Evolutionary conservation across 768 basidiomycete genomes (phyloP), one percentile per base, ranked within the genome.

Genomic region (Harrya chromipes): DNA sequence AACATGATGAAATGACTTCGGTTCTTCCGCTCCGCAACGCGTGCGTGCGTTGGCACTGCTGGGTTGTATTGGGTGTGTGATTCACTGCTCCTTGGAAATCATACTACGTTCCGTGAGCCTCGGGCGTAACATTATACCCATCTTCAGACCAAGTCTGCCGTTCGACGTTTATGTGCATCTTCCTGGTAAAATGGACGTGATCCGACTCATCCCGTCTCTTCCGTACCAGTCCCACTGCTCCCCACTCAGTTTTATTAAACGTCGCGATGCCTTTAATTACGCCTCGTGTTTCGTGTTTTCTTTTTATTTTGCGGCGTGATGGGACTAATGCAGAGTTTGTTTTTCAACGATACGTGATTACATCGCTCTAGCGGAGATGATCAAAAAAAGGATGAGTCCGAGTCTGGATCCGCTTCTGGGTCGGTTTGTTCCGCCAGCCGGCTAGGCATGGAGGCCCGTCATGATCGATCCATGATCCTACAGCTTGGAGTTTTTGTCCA

Each of bases 191-290:
- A 34, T 33, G 33, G 34, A 39, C 33, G 31, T 59, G 61, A 62
- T 65, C 63, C 63, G 61, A 45, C 47, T 6, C 7, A 17, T 59
- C 38, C 56, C 59, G 61, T 47, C 46, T 31, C 33, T 54, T 57
- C 47, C 46, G 42, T 40, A 24, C 41, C 14, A 31, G 33, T 39
- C 37, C 40, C 48, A 50, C 46, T 40, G 36, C 42, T 9, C 8
- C 29, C 48, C 26, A 17, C 11, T 10, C 21, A 13, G 14, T 33
- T 33, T 33, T 16, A 33, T 33, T 33, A 33, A 33, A 33, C 33
- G 14, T 33, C 33, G 33, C 33, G 33, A 33, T 16, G 33, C 33
- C 33, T 16, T 29, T 33, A 42, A 49, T 31, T 47, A 36, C 21
- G 10, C 53, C 21, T 50, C 40, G 11, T 37, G 38, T 38, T 29